phyloP scores from a whole-genome alignment of 768 basidiomycete species.

The Amanita molliuscula region DNA sequence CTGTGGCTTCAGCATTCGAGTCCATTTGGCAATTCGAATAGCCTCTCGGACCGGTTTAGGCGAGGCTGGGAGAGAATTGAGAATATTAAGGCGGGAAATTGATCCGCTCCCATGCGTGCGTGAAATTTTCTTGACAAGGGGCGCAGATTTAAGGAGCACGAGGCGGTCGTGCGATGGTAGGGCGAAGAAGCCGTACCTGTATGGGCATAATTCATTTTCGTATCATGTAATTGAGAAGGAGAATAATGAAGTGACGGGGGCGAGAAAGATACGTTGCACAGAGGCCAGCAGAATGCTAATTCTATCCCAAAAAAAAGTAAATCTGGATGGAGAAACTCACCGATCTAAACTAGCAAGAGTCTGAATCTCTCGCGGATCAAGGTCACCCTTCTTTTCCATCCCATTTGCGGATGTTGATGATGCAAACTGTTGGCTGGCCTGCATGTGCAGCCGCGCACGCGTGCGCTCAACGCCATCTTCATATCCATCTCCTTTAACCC shows the following conservation, averaged over 20 bases:
- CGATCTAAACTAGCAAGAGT: slow-evolving; percentile 76
- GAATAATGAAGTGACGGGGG: no score
- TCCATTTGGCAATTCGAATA: slow-evolving; percentile 84
- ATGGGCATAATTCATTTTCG: slow-evolving; percentile 1
- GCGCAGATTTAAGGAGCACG: slow-evolving; percentile 53
- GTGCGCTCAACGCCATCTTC: slow-evolving; percentile 93
- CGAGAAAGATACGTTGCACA: no score
- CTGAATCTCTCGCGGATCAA: slow-evolving; percentile 64
- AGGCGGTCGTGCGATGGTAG: slow-evolving; percentile 78
- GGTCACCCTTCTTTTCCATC: slow-evolving; percentile 52
- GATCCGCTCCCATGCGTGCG: slow-evolving; percentile 32
- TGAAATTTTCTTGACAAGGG: slow-evolving; percentile 50
- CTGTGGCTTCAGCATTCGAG: slow-evolving; percentile 72
- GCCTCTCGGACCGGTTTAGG: slow-evolving; percentile 51
- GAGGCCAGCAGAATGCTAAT: no score
- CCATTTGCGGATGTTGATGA: slow-evolving; percentile 45
- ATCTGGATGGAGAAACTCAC: slow-evolving; percentile 30
- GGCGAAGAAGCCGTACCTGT: slow-evolving; percentile 88
- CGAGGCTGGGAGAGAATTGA: slow-evolving; percentile 37
- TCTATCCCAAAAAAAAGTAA: no score
- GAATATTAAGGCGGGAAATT: slow-evolving; percentile 33
- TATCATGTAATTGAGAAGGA: background rate
- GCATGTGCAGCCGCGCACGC: slow-evolving; percentile 51
- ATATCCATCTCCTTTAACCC: slow-evolving; percentile 93
- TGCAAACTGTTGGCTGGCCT: slow-evolving; percentile 50